Percentiles rank a stretch among this genome's conserved stretches.
Conservation (phyloP, 441 rosid genomes). For the Erysimum cheiri region DNA sequence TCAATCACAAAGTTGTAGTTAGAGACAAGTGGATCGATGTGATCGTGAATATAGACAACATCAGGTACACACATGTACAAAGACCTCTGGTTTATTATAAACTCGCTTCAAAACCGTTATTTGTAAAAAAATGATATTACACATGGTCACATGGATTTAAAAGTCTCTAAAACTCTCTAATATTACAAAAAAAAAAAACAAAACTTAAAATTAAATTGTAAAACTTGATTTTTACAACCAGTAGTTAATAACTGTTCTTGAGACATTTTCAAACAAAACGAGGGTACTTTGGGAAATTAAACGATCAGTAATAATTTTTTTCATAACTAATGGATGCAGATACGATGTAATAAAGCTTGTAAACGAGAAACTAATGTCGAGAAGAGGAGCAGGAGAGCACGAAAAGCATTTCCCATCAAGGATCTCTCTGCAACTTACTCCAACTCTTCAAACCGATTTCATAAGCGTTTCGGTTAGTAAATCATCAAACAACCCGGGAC, state of each 20-base stretch:
- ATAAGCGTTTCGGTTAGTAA: slow-evolving; percentile 77
- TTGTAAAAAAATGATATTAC: background rate
- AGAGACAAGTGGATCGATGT: slow-evolving; percentile 69
- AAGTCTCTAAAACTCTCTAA: no score
- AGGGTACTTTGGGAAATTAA: background rate
- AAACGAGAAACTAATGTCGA: slow-evolving; percentile 60
- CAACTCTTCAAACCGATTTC: slow-evolving; percentile 68
- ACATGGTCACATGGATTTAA: no score
- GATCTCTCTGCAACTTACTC: slow-evolving; percentile 70
- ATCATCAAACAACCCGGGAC: slow-evolving; percentile 69
- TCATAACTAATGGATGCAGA: slow-evolving; percentile 10
- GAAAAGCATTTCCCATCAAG: slow-evolving; percentile 92
- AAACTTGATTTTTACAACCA: no score
- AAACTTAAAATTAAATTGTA: no score
- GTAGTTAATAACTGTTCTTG: no score
- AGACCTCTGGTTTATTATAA: background rate
- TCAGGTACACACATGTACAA: slow-evolving; percentile 53
- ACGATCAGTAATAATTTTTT: background rate
- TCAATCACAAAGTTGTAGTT: slow-evolving; percentile 58
- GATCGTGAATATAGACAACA: slow-evolving; percentile 66
- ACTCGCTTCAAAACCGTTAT: background rate
- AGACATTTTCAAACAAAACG: background rate
- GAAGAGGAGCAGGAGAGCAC: slow-evolving; percentile 67
- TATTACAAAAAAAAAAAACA: no score
- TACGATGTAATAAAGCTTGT: slow-evolving; percentile 64